Evolutionary conservation across 1,284 basidiomycete genomes (phyloP).

Genomic region (Pseudozyma thailandica): DNA sequence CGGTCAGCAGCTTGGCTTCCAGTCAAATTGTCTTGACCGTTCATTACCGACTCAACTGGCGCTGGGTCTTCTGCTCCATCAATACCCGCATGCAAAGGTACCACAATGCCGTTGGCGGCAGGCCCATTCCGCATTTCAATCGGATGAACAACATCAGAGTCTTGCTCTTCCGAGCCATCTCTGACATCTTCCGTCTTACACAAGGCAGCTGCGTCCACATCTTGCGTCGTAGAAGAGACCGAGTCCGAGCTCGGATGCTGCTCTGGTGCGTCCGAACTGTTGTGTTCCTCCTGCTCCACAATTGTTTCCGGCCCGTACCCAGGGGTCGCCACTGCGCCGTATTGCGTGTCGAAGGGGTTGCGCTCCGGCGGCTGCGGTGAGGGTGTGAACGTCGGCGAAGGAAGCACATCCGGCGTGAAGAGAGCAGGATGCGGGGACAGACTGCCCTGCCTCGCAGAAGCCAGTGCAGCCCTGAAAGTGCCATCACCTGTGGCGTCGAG

Average conservation of each 20-base stretch:
- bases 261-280: not conserved
- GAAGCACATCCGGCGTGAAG: slow-evolving; percentile 47
- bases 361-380: slow-evolving; percentile 34
- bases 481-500: slow-evolving; percentile 30
- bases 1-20: not conserved
- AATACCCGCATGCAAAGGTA: too few species aligned
- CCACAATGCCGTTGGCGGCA: too few species aligned
- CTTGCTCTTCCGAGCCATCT: too few species aligned
- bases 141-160: too few species aligned
- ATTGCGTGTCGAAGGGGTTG: slow-evolving; percentile 39
- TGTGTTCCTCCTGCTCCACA: slow-evolving; percentile 16
- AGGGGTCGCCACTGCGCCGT: slow-evolving; percentile 8
- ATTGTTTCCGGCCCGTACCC: slow-evolving; percentile 3
- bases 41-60: too few species aligned
- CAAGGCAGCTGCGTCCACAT: not conserved
- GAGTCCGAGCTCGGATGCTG: not conserved
- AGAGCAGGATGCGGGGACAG: slow-evolving; percentile 37
- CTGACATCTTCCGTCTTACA: not conserved
- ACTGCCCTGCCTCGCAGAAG: slow-evolving; percentile 23
- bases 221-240: not conserved
- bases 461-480: slow-evolving; percentile 22
- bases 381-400: slow-evolving; percentile 49
- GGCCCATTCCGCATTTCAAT: too few species aligned
- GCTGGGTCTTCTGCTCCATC: too few species aligned
- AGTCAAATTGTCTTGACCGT: too few species aligned